These are phyloP conservation scores for Aspergillus panamensis DNA, from an alignment of 495 filamentous ascomycete genomes.

Conservation along the genomic window DNA sequence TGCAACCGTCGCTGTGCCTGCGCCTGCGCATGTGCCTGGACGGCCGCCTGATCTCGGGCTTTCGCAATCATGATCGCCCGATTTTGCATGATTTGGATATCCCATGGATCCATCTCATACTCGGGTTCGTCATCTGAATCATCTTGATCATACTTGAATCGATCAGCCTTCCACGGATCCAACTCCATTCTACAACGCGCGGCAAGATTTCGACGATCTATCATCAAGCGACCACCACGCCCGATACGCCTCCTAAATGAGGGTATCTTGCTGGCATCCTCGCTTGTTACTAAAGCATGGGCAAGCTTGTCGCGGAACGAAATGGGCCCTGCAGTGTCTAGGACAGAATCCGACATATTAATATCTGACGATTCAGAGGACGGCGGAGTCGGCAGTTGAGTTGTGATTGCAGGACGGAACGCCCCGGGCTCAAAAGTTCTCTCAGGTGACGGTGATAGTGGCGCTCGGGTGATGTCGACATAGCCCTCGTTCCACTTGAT, in stretches of 20 bases:
- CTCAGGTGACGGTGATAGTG: constrained; percentile 66
- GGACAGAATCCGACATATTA: constrained; percentile 42
- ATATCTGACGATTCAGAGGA: constrained; percentile 69
- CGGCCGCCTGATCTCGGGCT: constrained; percentile 48
- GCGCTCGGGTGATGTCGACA: constrained; percentile 77
- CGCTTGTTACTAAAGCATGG: constrained; percentile 44
- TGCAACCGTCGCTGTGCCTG: constrained; percentile 40
- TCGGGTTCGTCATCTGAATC: constrained; percentile 67
- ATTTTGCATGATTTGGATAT: constrained; percentile 67
- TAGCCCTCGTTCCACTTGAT: constrained; percentile 81
- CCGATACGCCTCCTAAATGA: constrained; percentile 69
- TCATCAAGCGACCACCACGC: constrained; percentile 73
- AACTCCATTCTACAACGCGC: constrained; percentile 50
- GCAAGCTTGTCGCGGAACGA: constrained; percentile 49
- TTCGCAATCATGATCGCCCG: constrained; percentile 62
- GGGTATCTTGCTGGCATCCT: constrained; percentile 48
- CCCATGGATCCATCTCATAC: constrained; percentile 68
- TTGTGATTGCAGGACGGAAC: constrained; percentile 75
- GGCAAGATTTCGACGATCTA: constrained; percentile 64
- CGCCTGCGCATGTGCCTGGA: constrained; percentile 44
- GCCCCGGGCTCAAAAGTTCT: constrained; percentile 51
- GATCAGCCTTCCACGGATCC: constrained; percentile 57
- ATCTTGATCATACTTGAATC: constrained; percentile 76
- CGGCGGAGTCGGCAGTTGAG: constrained; percentile 83
- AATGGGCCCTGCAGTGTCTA: constrained; percentile 41